A percentile compares a stretch with the other conserved stretches of the same genome.
These are phyloP conservation scores for Lactifluus pinguis DNA, from an alignment of 768 basidiomycete genomes.

Conservation along the genomic window DNA sequence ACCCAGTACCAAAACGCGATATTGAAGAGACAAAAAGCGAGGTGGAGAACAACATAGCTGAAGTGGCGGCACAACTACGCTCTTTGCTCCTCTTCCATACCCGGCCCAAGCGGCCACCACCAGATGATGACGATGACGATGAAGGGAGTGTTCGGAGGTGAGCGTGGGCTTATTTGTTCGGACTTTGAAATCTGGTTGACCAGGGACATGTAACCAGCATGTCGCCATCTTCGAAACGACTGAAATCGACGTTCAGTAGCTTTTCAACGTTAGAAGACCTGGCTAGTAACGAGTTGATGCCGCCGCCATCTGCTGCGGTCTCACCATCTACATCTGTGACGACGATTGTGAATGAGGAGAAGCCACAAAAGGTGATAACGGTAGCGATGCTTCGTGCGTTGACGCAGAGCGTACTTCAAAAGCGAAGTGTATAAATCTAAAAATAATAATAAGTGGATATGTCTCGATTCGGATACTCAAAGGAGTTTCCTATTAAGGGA, in stretches of 20 bases:
- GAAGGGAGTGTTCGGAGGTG: constrained; percentile 15
- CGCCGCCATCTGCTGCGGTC: constrained; percentile 10
- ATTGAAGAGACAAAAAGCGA: constrained; percentile 11
- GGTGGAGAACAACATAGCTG: constrained; percentile 7
- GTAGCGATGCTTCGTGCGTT: constrained; percentile 20
- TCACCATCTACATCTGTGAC: constrained; percentile 14
- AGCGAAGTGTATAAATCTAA: neutral
- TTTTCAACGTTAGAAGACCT: constrained; percentile 8
- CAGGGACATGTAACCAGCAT: neutral
- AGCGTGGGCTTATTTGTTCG: neutral
- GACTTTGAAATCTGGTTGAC: neutral
- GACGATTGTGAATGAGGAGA: constrained; percentile 13
- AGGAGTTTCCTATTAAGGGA: constrained; percentile 8
- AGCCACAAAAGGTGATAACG: constrained; percentile 4
- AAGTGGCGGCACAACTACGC: constrained; percentile 11
- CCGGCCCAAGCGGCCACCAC: constrained; percentile 17
- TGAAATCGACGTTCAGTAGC: constrained; percentile 14
- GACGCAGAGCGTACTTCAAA: constrained; percentile 11
- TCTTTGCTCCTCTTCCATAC: constrained; percentile 11
- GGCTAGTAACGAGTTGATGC: neutral
- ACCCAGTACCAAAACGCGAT: constrained; percentile 15
- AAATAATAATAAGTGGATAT: neutral
- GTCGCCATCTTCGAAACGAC: constrained; percentile 16
- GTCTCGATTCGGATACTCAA: constrained; percentile 1
- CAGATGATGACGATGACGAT: constrained; percentile 11